Percentiles rank a stretch among this genome's conserved stretches.
Evolutionary conservation across 495 filamentous ascomycete genomes (phyloP).

Genomic region (Penicillium ochrochloron): DNA sequence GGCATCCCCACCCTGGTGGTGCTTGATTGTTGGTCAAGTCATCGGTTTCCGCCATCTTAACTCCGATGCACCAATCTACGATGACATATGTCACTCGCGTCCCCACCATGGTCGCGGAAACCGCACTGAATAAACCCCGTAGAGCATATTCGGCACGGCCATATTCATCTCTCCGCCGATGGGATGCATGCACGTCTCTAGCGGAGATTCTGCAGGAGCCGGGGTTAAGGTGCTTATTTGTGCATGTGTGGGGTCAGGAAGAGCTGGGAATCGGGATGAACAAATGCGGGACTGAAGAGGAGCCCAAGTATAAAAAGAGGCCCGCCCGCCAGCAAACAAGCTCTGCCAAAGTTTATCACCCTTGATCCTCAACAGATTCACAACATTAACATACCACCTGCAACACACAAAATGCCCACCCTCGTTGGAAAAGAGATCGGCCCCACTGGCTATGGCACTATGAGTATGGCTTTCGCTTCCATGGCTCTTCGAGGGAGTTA

Average conservation of each 20-base stretch:
- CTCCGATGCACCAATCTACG: conserved; percentile 4
- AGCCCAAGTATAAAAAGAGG: conserved; percentile 12
- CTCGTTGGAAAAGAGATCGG: conserved; percentile 51
- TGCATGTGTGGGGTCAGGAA: neutral
- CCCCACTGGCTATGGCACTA: conserved; percentile 51
- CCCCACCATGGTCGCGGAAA: conserved; percentile 11
- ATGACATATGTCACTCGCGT: conserved; percentile 5
- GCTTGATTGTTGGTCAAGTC: no score
- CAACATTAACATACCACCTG: neutral
- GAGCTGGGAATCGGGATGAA: no score
- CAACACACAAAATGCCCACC: conserved; percentile 39
- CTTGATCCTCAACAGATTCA: neutral
- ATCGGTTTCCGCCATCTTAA: conserved; percentile 18
- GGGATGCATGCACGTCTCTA: neutral
- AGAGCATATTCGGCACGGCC: neutral
- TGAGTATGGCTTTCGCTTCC: conserved; percentile 39
- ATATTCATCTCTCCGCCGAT: neutral
- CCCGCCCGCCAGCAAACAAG: neutral
- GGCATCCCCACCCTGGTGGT: neutral
- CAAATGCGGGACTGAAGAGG: neutral
- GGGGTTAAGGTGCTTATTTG: conserved; percentile 4
- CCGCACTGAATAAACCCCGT: conserved; percentile 9
- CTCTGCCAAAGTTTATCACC: neutral
- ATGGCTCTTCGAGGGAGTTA: neutral
- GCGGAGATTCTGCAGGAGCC: neutral